Conservation (phyloP, 306 rosid genomes). For the Prinsepia uniflora region DNA sequence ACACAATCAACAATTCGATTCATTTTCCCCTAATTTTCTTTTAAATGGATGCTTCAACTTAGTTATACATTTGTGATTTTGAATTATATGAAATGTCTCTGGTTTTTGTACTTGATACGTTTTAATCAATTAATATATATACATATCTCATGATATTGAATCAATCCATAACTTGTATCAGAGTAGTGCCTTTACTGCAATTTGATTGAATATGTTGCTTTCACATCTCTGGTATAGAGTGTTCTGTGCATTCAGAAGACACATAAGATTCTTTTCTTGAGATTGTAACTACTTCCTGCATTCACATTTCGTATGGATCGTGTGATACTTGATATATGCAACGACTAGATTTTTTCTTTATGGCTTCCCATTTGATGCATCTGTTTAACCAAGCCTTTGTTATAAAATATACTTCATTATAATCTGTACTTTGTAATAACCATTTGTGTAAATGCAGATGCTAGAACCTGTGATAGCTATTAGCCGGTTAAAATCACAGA, state of each 20-base stretch:
- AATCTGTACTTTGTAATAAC: neutral
- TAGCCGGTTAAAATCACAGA: slow-evolving; percentile 32
- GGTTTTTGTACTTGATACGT: neutral
- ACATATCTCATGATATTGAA: neutral
- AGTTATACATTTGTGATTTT: slow-evolving; percentile 3
- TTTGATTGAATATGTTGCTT: slow-evolving; percentile 1
- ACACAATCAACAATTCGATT: too few relatives aligned
- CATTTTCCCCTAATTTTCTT: neutral
- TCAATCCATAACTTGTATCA: neutral
- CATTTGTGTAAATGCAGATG: slow-evolving; percentile 46
- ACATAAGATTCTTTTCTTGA: neutral
- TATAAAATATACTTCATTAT: neutral
- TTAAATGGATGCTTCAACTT: slow-evolving; percentile 11
- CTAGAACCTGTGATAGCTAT: slow-evolving; percentile 53
- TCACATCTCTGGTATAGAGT: neutral
- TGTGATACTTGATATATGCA: neutral
- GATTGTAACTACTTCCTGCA: neutral
- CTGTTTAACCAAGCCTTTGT: neutral
- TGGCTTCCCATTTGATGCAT: neutral
- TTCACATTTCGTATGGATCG: neutral
- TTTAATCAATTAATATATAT: neutral
- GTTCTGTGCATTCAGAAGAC: neutral
- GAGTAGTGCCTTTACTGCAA: neutral
- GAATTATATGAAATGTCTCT: neutral
- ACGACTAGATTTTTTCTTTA: neutral